Conservation (phyloP, 2,329 filamentous ascomycete genomes). For the Aspergillus neotritici region DNA sequence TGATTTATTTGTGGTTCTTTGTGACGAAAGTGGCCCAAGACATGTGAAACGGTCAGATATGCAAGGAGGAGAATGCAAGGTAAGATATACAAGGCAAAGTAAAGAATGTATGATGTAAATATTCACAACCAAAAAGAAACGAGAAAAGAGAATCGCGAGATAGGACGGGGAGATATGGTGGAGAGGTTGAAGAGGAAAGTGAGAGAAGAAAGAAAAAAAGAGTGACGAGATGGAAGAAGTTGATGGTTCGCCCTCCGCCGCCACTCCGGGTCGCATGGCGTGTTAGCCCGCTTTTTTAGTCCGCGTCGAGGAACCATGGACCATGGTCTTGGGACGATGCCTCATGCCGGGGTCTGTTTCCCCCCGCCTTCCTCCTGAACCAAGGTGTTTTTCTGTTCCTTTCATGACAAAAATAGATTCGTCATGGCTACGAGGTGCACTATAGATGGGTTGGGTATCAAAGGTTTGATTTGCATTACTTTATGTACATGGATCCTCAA, state of each 20-base stretch:
- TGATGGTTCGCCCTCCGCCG: conserved; percentile 6
- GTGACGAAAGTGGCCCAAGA: no score
- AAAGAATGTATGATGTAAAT: conserved; percentile 4
- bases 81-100: conserved; percentile 10
- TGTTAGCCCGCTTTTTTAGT: conserved; percentile 4
- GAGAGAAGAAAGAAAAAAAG: conserved; percentile 7
- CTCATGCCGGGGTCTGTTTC: no score
- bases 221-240: conserved; percentile 1
- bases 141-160: not conserved
- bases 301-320: not conserved
- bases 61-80: conserved; percentile 3
- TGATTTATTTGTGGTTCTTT: no score
- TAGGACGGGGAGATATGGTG: no score
- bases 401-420: no score
- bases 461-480: conserved; percentile 4
- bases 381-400: no score
- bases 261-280: conserved; percentile 9
- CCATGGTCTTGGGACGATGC: not conserved
- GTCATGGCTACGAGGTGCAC: no score
- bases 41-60: not conserved
- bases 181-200: conserved; percentile 6
- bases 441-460: conserved; percentile 9
- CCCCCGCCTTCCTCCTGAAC: no score
- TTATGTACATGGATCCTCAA: not conserved
- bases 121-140: conserved; percentile 4